Evolutionary conservation across 192 early-diverging fungal genomes (phyloP), one percentile per base, ranked within the genome.

Genomic region (Dissophora globulifera): DNA sequence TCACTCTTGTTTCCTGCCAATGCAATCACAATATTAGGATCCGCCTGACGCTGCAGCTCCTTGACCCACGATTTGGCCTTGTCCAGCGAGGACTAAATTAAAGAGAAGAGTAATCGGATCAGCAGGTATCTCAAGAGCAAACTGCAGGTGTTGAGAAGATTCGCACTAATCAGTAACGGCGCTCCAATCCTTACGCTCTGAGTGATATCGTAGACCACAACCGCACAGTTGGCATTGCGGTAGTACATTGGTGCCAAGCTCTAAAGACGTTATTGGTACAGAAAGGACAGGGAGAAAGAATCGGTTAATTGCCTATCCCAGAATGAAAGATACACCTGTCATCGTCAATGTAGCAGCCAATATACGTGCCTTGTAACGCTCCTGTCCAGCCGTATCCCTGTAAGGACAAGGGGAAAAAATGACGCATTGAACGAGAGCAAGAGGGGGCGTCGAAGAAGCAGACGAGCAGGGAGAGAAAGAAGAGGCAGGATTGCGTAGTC

Each of bases 181-280:
- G 17, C 43, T 45, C 20, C 6, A 11, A 25, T 68, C 47, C 82
- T 65, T 82, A 87, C 87, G 22, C 79, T 68, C 71, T 93, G 89
- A 57, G 93, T 93, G 66, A 91, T 86, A 81, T 91, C 89, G 62
- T 90, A 91, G 41, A 91, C 89, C 49, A 91, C 87, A 19, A 91
- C 88, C 12, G 89, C 89, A 50, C 87, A 88, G 54, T 88, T 89
- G 10, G 89, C 89, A 71, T 88, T 88, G 46, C 89, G 81, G 57
- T 91, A 91, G 61, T 91, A 91, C 89, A 91, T 91, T 50, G 89
- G 89, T 19, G 89, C 89, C 66, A 91, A 83, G 54, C 87, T 88
- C 81, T 87, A 68, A n/a, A 56, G 33, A 40, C 23, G 47, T 8
- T 54, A 26, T 23, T 31, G 15, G n/a, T 20, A 49, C 31, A 51